phyloP scores from a whole-genome alignment of 257 asterid species.

The Echites panduratus region DNA sequence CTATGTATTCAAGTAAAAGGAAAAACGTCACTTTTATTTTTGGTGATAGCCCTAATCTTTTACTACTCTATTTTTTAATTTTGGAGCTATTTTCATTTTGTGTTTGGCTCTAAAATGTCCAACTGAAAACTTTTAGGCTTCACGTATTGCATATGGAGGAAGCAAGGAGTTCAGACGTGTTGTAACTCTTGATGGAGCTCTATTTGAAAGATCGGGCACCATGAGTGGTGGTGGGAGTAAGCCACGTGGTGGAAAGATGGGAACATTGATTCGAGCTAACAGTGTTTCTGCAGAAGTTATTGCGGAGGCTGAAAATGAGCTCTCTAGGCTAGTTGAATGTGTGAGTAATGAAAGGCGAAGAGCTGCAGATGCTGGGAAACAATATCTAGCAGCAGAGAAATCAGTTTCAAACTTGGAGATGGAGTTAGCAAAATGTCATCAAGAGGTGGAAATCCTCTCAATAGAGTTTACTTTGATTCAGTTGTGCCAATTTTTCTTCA shows the following conservation, averaged over 20 bases:
- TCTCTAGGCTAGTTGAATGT: slow-evolving; percentile 53
- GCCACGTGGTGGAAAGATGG: slow-evolving; percentile 99
- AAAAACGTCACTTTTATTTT: not conserved
- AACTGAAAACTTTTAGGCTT: slow-evolving; percentile 46
- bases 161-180: slow-evolving; percentile 73
- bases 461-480: slow-evolving; percentile 1
- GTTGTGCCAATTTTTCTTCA: slow-evolving; percentile 9
- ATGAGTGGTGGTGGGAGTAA: slow-evolving; percentile 93
- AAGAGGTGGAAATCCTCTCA: slow-evolving; percentile 53
- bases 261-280: slow-evolving; percentile 68
- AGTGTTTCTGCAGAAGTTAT: slow-evolving; percentile 77
- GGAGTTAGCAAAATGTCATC: slow-evolving; percentile 74
- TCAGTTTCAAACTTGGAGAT: slow-evolving; percentile 62
- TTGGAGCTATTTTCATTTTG: not conserved
- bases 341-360: slow-evolving; percentile 39
- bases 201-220: slow-evolving; percentile 91
- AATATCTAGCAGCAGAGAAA: slow-evolving; percentile 57
- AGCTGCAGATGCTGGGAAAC: slow-evolving; percentile 53
- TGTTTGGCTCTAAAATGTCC: not conserved
- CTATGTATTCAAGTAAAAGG: not conserved
- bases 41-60: not conserved
- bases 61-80: not conserved
- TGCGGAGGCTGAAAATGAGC: slow-evolving; percentile 70
- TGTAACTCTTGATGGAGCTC: slow-evolving; percentile 89
- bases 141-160: slow-evolving; percentile 79